phyloP scores from a whole-genome alignment of 2,329 filamentous ascomycete genomes.

The Neonectria hederae region DNA sequence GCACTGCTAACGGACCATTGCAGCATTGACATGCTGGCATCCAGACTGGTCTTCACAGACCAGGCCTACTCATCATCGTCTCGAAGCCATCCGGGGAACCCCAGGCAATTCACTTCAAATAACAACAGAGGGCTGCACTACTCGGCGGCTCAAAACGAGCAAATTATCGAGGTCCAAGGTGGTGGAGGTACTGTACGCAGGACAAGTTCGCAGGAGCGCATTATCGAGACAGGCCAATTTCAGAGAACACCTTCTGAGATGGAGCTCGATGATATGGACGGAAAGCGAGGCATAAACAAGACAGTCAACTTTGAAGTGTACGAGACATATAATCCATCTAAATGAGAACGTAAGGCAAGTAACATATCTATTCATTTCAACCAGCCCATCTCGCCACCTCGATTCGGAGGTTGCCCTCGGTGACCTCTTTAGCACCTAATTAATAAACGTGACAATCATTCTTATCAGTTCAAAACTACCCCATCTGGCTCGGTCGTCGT shows the following conservation, averaged over 20 bases:
- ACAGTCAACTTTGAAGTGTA: conserved; percentile 29
- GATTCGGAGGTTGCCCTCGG: not conserved
- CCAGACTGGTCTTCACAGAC: conserved; percentile 44
- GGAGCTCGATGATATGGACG: conserved; percentile 38
- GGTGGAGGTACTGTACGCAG: conserved; percentile 21
- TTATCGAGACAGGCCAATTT: conserved; percentile 31
- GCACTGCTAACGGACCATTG: not conserved
- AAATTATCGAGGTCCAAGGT: conserved; percentile 36
- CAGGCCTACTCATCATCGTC: conserved; percentile 38
- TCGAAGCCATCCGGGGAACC: conserved; percentile 15
- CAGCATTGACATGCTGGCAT: conserved; percentile 49
- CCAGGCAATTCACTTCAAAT: conserved; percentile 24
- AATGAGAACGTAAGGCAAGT: not conserved
- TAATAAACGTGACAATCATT: not conserved
- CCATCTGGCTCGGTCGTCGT: too few species aligned
- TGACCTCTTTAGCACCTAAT: not conserved
- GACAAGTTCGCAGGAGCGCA: conserved; percentile 37
- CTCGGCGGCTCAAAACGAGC: conserved; percentile 35
- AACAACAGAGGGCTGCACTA: conserved; percentile 29
- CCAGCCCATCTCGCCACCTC: not conserved
- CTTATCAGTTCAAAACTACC: not conserved
- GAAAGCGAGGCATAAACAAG: conserved; percentile 37
- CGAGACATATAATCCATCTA: conserved; percentile 1
- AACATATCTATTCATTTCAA: not conserved
- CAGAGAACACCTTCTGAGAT: conserved; percentile 34